Base-by-base conservation (phyloP, 306 rosid genomes). In the Cucumis hystrix region DNA sequence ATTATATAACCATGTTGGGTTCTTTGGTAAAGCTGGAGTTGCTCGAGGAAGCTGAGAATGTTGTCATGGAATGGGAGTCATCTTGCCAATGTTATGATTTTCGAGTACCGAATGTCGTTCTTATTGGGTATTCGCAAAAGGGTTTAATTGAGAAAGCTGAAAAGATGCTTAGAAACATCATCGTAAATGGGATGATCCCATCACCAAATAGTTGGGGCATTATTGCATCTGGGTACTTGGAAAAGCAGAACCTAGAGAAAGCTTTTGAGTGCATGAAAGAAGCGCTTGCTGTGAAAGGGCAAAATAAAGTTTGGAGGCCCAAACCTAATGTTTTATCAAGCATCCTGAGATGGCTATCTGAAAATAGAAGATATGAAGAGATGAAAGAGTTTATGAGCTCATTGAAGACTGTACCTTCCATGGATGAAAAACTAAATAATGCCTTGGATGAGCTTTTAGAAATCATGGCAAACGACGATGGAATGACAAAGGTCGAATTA, bases 151-250 rank as follows among this genome's bases (percentile, higher is more conserved):
- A 84, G 78, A 85, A 79, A 54, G 91, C 91, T 13, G 90, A 88
- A 80, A 64, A 75, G 51, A 58, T 80, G 78, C 85, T 90, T 49
- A 77, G 1, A 39, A 80, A 76, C 70, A 77, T 87, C 57, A 77
- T 84, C 2, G 52, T 69, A 59, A 81, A 80, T 82, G 90, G 92
- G 75, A 91, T 79, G 85, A 85, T 79, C 65, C 97, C 95, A 17
- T 83, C 77, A 25, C 97, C 95, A 4, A 88, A 89, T 84, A 88
- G 95, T 74, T 91, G 97, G 97, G 61, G 82, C 37, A 91, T 91
- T 52, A 67, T 89, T 55, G 91, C 95, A 45, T 75, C 87, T 28
- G 95, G 90, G 30, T 87, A 87, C 83, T 69, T 84, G 75, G 86
- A 74, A 49, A 85, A 82, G 75, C 83, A 88, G 83, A 79, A 91